Percentiles rank a stretch among this genome's conserved stretches.
These are phyloP conservation scores for Melastoma candidum DNA, from an alignment of 441 rosid genomes.

Conservation along the genomic window DNA sequence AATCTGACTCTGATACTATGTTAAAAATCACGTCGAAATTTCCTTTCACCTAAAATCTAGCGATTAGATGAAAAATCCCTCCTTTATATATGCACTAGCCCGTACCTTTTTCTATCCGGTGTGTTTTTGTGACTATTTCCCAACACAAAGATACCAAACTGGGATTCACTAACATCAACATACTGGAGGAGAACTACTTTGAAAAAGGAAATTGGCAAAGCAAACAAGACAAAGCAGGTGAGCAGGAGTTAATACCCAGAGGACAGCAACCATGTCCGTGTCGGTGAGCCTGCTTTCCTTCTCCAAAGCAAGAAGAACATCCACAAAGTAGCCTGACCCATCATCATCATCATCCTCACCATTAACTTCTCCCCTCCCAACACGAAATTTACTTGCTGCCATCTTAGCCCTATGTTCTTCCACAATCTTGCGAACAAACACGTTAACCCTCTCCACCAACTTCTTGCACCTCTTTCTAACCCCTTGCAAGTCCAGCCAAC, in stretches of 20 bases:
- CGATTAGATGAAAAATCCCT: too few species aligned
- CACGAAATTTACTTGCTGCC: constrained; percentile 3
- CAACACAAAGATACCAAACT: too few species aligned
- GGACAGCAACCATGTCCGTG: constrained; percentile 68
- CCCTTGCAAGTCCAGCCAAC: constrained; percentile 62
- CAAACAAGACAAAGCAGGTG: too few species aligned
- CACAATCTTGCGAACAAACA: constrained; percentile 45
- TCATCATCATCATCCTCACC: constrained; percentile 6
- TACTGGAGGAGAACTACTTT: too few species aligned
- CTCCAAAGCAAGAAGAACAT: constrained; percentile 59
- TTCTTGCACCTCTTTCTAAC: constrained; percentile 50
- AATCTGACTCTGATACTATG: too few species aligned
- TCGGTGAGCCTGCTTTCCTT: constrained; percentile 40
- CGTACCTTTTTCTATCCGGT: too few species aligned
- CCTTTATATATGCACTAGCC: too few species aligned
- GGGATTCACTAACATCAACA: too few species aligned
- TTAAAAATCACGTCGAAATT: too few species aligned
- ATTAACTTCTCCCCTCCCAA: not conserved
- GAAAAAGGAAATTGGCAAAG: too few species aligned
- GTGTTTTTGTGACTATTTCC: too few species aligned
- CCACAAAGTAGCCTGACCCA: constrained; percentile 45
- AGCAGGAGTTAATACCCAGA: constrained; percentile 34
- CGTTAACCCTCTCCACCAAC: constrained; percentile 38
- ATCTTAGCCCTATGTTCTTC: constrained; percentile 39
- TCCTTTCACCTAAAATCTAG: too few species aligned